Base-by-base conservation (phyloP, 2,329 filamentous ascomycete genomes). In the Monosporascus sp. region DNA sequence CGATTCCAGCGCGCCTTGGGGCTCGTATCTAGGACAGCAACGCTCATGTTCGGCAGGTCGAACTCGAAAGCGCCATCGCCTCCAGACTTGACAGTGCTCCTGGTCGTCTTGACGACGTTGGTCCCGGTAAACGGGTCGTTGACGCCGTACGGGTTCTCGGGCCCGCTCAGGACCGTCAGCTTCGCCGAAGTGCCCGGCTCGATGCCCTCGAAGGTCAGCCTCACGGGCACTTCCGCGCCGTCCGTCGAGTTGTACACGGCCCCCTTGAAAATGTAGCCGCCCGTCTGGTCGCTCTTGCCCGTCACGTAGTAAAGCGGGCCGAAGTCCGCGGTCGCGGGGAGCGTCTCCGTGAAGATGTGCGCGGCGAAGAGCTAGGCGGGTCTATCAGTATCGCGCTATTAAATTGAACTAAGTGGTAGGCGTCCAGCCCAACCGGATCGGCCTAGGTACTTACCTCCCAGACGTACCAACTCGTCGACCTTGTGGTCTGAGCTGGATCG, bases 201-300 rank as follows among this genome's bases (percentile, higher is more conserved):
- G 18, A 75, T 62, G 1, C 74, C 75, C 11, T 77, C 72, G 47
- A 82, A 79, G 1, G 64, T 60, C 1, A 81, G 55, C 0, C 68
- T 70, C 1, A 82, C 70, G 1, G 75, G 73, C 3, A 81, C 72
- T 1, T 73, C 66, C 1, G 65, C 73, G 17, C 63, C 59, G 43
- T 72, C 65, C 6, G 78, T 79, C 0, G 74, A 72, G 68, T 81
- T 81, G 64, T 81, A 81, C 0, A 75, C 76, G 15, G 76, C 76
- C 3, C 69, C 74, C 65, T 81, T 81, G 70, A 78, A 78, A 53
- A 80, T 69, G 46, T 73, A 65, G 5, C 67, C 68, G 1, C 69
- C 70, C 31, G 66, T 70, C 9, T 69, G 67, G 37, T 73, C 64
- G 54, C 75, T 75, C 57, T 64, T 70, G 1, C 78, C 78, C 1